Base-by-base conservation (phyloP, 805 yeast genomes). In the Cyberlindnera misumaiensis region DNA sequence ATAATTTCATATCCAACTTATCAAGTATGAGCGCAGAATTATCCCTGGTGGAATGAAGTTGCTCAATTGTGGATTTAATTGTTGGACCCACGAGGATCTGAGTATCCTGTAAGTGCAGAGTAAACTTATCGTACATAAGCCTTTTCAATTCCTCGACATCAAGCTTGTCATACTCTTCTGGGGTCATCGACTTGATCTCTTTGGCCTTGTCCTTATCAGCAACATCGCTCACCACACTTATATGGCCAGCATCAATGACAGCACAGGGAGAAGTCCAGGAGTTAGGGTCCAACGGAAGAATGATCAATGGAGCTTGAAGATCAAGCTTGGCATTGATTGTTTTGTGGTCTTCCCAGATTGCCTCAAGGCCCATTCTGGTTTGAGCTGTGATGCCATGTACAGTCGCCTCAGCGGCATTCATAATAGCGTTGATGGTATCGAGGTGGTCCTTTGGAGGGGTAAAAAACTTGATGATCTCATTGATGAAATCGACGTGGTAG, bases 341-440 rank as follows among this genome's bases (percentile, higher is more conserved):
- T 56, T 88, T 89, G 62, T 93, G 99, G 51, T 90, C 96, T 45
- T 88, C 95, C 49, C 94, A 69, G 0, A 96, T 93, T 48, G 93
- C 88, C 61, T 90, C 95, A 15, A 93, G 69, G 0, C 97, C 97
- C 45, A 93, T 72, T 52, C 96, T 69, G 0, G 97, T 93, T 56
- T 88, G 96, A 18, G 80, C 69, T 0, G 97, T 80, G 45, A 93
- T 67, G 2, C 94, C 97, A 53, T 88, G 96, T 41, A 93, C 83
- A 0, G 96, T 89, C 0, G 89, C 85, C 45, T 89, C 96, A 0
- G 99, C 98, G 1, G 96, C 97, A 58, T 77, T 81, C 76, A 93
- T 76, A 18, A 94, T 75, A 9, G 93, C 93, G 28, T 88, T 90
- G 16, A 93, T 77, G 0, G 97, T 88, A 52, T 89, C 95, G 40